These are phyloP conservation scores for Scedosporium boydii DNA, from an alignment of 2,329 filamentous ascomycete genomes.

Conservation along the genomic window DNA sequence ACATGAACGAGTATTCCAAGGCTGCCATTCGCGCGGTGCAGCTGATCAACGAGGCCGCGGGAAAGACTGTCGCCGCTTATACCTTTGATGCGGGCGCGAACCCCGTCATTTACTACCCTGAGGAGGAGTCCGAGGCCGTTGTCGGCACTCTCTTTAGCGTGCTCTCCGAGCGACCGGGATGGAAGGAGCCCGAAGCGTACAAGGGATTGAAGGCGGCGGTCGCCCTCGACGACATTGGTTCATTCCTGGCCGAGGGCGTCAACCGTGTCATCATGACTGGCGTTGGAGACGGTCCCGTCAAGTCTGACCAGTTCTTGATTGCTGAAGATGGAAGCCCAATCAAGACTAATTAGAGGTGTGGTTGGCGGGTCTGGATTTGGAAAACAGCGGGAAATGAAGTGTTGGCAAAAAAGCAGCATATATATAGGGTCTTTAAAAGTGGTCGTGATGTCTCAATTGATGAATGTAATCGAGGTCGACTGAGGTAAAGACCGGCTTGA, in stretches of 20 bases:
- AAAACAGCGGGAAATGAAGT: background rate
- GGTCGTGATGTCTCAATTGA: too few relatives aligned
- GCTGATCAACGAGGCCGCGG: constrained; percentile 72
- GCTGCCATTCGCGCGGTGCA: constrained; percentile 85
- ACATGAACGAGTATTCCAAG: constrained; percentile 88
- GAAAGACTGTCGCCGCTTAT: constrained; percentile 78
- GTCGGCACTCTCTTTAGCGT: constrained; percentile 69
- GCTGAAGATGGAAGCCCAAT: constrained; percentile 51
- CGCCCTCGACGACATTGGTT: constrained; percentile 53
- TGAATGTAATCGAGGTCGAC: too few relatives aligned
- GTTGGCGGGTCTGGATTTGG: background rate
- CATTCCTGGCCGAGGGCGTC: constrained; percentile 65
- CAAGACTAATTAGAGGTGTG: constrained; percentile 10
- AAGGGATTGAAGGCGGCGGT: constrained; percentile 40
- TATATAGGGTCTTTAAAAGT: background rate
- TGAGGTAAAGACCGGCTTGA: too few relatives aligned
- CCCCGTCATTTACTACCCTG: constrained; percentile 90
- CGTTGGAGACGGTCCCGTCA: constrained; percentile 81
- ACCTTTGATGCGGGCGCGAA: constrained; percentile 98
- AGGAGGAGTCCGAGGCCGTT: constrained; percentile 63
- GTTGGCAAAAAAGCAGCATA: background rate
- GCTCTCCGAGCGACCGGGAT: constrained; percentile 57
- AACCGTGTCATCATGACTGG: constrained; percentile 83
- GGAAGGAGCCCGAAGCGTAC: constrained; percentile 47
- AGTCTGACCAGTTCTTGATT: constrained; percentile 68